Percentiles rank a stretch among this genome's conserved stretches.
Evolutionary conservation across 2,329 filamentous ascomycete genomes (phyloP).

Genomic region (Exophiala xenobiotica): DNA sequence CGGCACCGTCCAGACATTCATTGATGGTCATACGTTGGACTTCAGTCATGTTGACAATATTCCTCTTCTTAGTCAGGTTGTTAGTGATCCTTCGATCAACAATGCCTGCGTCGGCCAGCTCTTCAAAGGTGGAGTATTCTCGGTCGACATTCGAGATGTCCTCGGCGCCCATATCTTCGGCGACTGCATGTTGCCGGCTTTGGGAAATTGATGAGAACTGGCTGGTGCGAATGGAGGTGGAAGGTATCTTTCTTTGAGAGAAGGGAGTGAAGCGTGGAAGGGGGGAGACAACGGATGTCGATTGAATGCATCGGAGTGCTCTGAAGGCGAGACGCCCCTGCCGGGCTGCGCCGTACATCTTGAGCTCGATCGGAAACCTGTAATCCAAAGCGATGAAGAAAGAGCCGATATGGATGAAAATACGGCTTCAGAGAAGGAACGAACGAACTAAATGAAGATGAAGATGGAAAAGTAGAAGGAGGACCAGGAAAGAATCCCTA

Average conservation of each 20-base stretch:
- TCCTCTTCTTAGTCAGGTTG: constrained; percentile 70
- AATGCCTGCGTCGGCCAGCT: constrained; percentile 39
- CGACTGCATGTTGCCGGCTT: constrained; percentile 28
- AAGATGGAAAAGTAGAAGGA: not conserved
- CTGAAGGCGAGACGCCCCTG: constrained; percentile 20
- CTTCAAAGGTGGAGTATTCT: constrained; percentile 40
- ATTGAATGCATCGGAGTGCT: constrained; percentile 27
- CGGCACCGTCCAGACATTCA: constrained; percentile 73
- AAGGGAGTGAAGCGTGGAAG: constrained; percentile 11
- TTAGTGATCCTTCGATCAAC: constrained; percentile 66
- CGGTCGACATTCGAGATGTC: constrained; percentile 19
- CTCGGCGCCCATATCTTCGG: constrained; percentile 28
- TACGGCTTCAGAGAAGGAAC: not conserved
- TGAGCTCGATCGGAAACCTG: constrained; percentile 18
- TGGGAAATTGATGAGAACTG: constrained; percentile 20
- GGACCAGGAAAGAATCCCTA: not conserved
- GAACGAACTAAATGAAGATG: not conserved
- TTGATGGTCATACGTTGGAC: constrained; percentile 84
- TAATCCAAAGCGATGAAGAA: not conserved
- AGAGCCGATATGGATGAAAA: not conserved
- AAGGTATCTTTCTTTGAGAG: not conserved
- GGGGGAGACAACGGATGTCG: constrained; percentile 11
- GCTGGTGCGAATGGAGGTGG: constrained; percentile 5
- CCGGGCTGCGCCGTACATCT: constrained; percentile 31
- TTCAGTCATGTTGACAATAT: constrained; percentile 83